Evolutionary conservation across 2,329 filamentous ascomycete species (phyloP).

Genomic region (Calycina marina): DNA sequence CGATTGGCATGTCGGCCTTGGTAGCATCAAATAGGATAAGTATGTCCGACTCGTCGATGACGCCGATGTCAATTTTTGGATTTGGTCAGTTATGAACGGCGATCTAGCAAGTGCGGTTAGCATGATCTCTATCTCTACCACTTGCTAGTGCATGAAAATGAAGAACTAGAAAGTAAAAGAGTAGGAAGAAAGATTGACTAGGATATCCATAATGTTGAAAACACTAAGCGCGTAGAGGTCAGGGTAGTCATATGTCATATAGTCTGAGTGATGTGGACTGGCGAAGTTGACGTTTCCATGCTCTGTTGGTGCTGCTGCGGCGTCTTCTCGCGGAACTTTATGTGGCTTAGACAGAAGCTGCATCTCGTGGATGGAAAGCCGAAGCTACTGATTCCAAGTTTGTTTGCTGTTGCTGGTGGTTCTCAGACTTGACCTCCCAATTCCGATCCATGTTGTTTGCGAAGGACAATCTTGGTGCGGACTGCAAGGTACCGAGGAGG

Average conservation of each 20-base stretch:
- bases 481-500: no score
- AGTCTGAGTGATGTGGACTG: no score
- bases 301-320: neutral
- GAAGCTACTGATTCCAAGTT: neutral
- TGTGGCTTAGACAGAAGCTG: neutral
- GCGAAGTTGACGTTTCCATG: no score
- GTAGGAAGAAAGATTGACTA: constrained; percentile 27
- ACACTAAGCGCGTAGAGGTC: constrained; percentile 40
- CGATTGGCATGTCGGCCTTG: constrained; percentile 78
- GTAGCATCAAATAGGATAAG: constrained; percentile 89
- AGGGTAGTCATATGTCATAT: constrained; percentile 34
- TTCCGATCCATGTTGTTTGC: no score
- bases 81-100: constrained; percentile 63
- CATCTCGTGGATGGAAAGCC: neutral
- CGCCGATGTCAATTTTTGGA: constrained; percentile 74
- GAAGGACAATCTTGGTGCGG: no score
- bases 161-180: neutral
- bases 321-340: neutral
- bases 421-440: no score
- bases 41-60: constrained; percentile 82
- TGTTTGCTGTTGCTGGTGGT: neutral
- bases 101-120: constrained; percentile 10
- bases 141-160: neutral
- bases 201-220: constrained; percentile 38
- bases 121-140: no score